Conservation (phyloP, 768 basidiomycete genomes). For the Tubosaeta sp. region DNA sequence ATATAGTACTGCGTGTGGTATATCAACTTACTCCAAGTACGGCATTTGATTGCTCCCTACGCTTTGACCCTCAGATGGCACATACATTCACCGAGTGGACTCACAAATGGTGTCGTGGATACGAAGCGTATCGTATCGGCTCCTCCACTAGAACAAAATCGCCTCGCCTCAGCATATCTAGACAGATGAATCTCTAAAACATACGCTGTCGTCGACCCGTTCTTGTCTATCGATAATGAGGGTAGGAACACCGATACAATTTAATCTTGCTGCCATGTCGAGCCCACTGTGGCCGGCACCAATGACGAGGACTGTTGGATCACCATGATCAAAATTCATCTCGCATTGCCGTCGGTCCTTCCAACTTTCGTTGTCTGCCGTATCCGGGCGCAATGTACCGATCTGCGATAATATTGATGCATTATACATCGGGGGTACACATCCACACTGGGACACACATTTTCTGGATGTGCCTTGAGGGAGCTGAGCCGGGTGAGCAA, state of each 20-base stretch:
- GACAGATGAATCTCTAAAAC: neutral
- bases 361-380: conserved; percentile 50
- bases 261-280: conserved; percentile 56
- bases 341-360: conserved; percentile 39
- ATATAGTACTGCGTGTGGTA: neutral
- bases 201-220: conserved; percentile 45
- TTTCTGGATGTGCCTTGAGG: conserved; percentile 50
- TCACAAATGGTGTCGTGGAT: conserved; percentile 50
- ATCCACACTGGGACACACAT: conserved; percentile 17
- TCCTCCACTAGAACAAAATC: conserved; percentile 42
- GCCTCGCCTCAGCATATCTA: conserved; percentile 1
- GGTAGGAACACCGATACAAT: conserved; percentile 47
- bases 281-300: conserved; percentile 68
- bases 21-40: conserved; percentile 43
- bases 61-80: neutral
- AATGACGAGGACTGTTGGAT: conserved; percentile 58
- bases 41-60: conserved; percentile 52
- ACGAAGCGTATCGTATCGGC: conserved; percentile 51
- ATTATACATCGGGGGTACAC: neutral
- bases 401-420: conserved; percentile 3
- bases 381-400: conserved; percentile 38
- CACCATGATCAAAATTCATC: conserved; percentile 39
- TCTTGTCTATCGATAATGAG: conserved; percentile 52
- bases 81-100: conserved; percentile 16
- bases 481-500: conserved; percentile 57